Conservation (phyloP, 2,329 filamentous ascomycete species). For the Colletotrichum sansevieriae region DNA sequence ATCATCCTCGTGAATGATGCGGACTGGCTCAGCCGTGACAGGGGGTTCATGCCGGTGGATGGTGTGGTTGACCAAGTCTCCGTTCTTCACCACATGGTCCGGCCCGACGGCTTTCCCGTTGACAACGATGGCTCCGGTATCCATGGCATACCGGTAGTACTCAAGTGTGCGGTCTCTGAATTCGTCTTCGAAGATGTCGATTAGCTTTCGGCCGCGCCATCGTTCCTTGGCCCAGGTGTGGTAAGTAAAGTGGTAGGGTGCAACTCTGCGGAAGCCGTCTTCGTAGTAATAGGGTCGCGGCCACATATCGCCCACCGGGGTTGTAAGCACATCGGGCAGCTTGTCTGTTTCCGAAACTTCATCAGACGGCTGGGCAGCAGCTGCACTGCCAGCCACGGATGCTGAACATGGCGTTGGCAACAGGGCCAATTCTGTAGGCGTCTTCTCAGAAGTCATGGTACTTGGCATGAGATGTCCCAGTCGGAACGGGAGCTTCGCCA, state of each 20-base stretch:
- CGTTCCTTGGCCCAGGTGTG: conserved; percentile 95
- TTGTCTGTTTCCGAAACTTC: conserved; percentile 16
- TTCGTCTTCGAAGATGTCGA: conserved; percentile 91
- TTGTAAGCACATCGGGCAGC: conserved; percentile 47
- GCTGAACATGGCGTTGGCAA: conserved; percentile 1
- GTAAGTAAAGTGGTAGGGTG: conserved; percentile 93
- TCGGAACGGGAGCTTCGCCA: conserved; percentile 32
- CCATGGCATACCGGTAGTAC: conserved; percentile 91
- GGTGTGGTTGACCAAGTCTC: conserved; percentile 91
- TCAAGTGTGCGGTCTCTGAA: conserved; percentile 88
- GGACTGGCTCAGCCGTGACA: conserved; percentile 83
- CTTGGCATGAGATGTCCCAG: conserved; percentile 5
- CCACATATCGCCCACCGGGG: conserved; percentile 56
- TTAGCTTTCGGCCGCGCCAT: conserved; percentile 84
- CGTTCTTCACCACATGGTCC: conserved; percentile 83
- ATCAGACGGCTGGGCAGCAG: conserved; percentile 1
- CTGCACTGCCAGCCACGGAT: not conserved
- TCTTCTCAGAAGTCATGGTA: conserved; percentile 27
- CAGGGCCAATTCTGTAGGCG: not conserved
- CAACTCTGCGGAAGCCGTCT: conserved; percentile 83
- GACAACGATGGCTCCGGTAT: conserved; percentile 81
- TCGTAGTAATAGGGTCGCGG: conserved; percentile 85
- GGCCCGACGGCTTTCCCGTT: conserved; percentile 80
- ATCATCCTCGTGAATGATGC: conserved; percentile 89
- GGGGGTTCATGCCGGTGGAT: conserved; percentile 96